Evolutionary conservation across 1,284 basidiomycete genomes (phyloP).

Genomic region (Fomes fomentarius): DNA sequence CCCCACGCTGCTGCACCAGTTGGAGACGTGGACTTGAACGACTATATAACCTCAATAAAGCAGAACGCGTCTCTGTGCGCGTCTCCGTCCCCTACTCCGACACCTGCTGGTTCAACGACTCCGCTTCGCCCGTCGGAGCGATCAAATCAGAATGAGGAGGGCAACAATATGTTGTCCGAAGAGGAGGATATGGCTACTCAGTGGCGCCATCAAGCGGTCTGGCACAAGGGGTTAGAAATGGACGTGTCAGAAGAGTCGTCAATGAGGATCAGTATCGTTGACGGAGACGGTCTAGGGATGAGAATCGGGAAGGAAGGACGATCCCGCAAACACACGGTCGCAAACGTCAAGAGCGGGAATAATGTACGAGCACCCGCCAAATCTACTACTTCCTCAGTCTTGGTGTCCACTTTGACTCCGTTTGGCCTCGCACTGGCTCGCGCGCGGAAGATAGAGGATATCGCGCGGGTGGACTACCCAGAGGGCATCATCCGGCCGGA

Average conservation of each 20-base stretch:
- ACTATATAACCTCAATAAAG: not conserved
- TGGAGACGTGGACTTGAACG: conserved; percentile 1
- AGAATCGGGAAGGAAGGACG: not conserved
- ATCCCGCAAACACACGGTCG: too few species aligned
- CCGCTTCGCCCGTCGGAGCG: not conserved
- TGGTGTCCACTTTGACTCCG: not conserved
- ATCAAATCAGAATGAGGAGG: not conserved
- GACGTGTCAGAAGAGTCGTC: too few species aligned
- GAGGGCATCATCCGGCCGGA: not conserved
- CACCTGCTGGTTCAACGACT: not conserved
- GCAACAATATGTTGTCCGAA: not conserved
- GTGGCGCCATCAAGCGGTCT: too few species aligned
- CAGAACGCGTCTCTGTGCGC: not conserved
- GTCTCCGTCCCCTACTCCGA: not conserved
- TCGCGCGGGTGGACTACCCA: not conserved
- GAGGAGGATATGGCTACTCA: not conserved
- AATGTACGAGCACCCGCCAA: too few species aligned
- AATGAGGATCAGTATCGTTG: too few species aligned
- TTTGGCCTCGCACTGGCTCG: not conserved
- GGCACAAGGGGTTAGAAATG: too few species aligned
- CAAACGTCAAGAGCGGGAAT: too few species aligned
- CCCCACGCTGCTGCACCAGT: not conserved
- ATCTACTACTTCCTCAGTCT: too few species aligned
- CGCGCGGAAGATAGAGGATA: not conserved
- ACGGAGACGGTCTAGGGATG: too few species aligned